Conservation (phyloP, 108 stramenopile species). For the Pseudonitzschia pungens region DNA sequence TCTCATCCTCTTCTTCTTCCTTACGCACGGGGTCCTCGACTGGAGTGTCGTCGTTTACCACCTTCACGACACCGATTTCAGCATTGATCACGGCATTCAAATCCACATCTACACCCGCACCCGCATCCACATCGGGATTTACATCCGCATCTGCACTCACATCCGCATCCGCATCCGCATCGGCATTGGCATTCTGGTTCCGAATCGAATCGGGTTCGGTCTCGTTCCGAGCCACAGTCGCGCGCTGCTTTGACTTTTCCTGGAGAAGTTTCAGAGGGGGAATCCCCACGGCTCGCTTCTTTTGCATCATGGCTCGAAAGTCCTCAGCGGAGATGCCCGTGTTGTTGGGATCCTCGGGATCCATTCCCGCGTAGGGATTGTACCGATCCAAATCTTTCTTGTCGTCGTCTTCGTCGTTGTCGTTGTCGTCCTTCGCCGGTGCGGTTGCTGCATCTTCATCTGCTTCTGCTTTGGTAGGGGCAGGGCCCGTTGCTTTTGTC, state of each 20-base stretch:
- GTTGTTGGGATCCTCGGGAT: not conserved
- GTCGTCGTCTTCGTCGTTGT: not conserved
- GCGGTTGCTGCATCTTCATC: too few relatives aligned
- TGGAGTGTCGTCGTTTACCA: not conserved
- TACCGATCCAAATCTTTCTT: not conserved
- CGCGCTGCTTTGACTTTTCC: slow-evolving; percentile 1
- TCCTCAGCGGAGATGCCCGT: not conserved
- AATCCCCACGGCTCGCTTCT: not conserved
- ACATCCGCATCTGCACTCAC: too few relatives aligned
- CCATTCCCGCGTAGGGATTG: not conserved
- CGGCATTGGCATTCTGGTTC: not conserved
- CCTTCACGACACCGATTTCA: too few relatives aligned
- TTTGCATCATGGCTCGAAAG: not conserved
- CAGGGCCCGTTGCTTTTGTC: too few relatives aligned
- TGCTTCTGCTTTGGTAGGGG: too few relatives aligned
- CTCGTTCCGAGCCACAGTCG: not conserved
- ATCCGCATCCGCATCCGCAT: too few relatives aligned
- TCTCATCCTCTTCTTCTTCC: not conserved
- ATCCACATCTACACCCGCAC: too few relatives aligned
- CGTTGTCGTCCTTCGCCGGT: not conserved
- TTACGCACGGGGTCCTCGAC: not conserved
- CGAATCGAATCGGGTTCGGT: not conserved
- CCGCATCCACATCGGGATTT: too few relatives aligned
- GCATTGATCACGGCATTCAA: too few relatives aligned
- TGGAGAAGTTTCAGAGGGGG: not conserved